phyloP scores from a whole-genome alignment of 805 yeast genomes.

The Maudiozyma pseudohumilis region DNA sequence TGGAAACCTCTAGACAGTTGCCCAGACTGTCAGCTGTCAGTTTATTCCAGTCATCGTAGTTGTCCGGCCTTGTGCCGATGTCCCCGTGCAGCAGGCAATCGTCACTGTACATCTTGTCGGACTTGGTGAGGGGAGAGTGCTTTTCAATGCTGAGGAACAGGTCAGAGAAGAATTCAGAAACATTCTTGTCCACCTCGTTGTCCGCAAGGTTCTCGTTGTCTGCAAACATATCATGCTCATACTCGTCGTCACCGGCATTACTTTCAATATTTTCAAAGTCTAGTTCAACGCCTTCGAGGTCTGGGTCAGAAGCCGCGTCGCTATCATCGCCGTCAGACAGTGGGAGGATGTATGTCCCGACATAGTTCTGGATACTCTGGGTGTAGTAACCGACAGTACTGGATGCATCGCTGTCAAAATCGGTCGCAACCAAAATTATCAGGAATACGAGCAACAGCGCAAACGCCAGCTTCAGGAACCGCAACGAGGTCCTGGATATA shows the following conservation, averaged over 20 bases:
- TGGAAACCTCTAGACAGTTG: constrained; percentile 18
- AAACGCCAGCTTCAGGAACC: not conserved
- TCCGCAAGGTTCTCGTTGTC: not conserved
- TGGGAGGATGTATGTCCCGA: constrained; percentile 1
- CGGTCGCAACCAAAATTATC: not conserved
- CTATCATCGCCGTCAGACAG: not conserved
- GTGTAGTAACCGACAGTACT: not conserved
- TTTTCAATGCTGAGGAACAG: constrained; percentile 11
- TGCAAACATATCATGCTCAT: constrained; percentile 3
- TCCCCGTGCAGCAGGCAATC: constrained; percentile 14
- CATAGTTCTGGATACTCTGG: not conserved
- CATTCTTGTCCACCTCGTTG: not conserved
- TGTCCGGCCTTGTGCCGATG: constrained; percentile 16
- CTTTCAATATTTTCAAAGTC: not conserved
- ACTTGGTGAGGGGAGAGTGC: constrained; percentile 17
- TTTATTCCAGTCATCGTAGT: constrained; percentile 13
- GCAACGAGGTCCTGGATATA: constrained; percentile 1
- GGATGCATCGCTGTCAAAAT: not conserved
- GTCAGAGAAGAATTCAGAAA: constrained; percentile 4
- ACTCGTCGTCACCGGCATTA: not conserved
- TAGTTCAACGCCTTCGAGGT: not conserved
- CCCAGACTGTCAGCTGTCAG: constrained; percentile 14
- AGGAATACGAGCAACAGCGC: not conserved
- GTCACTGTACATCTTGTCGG: constrained; percentile 12
- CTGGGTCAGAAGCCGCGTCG: not conserved